phyloP scores from a whole-genome alignment of 306 rosid species.

The Echinosophora koreensis region DNA sequence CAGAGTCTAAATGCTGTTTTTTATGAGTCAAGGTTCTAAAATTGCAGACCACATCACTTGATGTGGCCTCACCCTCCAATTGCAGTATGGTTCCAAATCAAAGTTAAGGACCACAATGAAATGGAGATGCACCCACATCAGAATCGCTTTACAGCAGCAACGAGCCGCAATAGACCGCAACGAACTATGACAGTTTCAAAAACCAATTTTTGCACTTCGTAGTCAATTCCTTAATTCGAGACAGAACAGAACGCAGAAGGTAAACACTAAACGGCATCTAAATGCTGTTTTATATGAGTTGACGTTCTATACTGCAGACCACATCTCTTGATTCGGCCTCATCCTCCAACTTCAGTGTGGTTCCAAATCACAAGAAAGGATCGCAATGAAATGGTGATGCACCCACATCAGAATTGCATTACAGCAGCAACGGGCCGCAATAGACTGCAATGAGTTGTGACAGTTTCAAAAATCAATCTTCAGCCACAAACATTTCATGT shows the following conservation, averaged over 20 bases:
- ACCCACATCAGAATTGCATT: too few relatives aligned
- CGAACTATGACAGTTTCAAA: neutral
- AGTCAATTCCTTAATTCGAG: slow-evolving; percentile 19
- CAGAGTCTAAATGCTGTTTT: neutral
- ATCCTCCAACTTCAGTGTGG: neutral
- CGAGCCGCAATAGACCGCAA: too few relatives aligned
- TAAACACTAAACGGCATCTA: neutral
- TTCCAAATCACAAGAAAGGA: neutral
- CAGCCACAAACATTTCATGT: neutral
- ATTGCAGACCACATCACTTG: neutral
- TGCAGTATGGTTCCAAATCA: neutral
- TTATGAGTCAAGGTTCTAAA: neutral
- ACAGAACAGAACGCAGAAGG: neutral
- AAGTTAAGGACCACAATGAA: neutral
- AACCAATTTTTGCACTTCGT: neutral
- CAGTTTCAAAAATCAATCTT: neutral
- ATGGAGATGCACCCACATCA: too few relatives aligned
- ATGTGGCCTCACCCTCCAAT: neutral
- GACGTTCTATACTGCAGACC: neutral
- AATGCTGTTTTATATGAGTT: too few relatives aligned
- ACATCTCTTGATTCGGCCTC: neutral
- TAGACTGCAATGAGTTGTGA: neutral
- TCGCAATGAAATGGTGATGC: too few relatives aligned
- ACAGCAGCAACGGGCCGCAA: too few relatives aligned
- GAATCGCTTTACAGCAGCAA: too few relatives aligned